phyloP scores from a whole-genome alignment of 2,329 filamentous ascomycete species.

The Diaporthe sp. region DNA sequence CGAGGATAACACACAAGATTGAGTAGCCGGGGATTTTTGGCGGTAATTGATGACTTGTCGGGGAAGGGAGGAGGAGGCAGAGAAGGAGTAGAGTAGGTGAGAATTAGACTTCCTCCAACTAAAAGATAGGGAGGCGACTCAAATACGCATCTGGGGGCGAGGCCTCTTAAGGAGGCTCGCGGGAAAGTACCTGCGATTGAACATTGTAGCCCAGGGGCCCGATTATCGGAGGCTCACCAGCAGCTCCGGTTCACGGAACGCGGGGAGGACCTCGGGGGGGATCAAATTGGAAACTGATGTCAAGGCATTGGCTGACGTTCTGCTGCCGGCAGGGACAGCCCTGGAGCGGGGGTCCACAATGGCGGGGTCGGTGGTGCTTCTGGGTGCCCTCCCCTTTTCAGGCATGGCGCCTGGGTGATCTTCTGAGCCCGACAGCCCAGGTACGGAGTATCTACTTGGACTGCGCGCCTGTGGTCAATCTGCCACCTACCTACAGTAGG shows the following conservation, averaged over 20 bases:
- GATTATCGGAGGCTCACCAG: conserved; percentile 50
- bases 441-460: neutral
- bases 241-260: conserved; percentile 53
- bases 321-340: conserved; percentile 29
- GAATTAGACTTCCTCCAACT: neutral
- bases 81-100: neutral
- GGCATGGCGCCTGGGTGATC: neutral
- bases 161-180: conserved; percentile 25
- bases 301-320: conserved; percentile 47
- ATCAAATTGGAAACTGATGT: conserved; percentile 49
- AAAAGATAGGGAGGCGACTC: neutral
- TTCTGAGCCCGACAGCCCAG: neutral
- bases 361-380: conserved; percentile 13
- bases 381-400: neutral
- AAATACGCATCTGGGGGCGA: conserved; percentile 11
- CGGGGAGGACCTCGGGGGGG: conserved; percentile 48
- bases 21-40: neutral
- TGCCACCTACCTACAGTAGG: neutral
- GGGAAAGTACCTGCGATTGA: conserved; percentile 23
- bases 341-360: conserved; percentile 8
- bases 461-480: neutral
- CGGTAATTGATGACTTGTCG: neutral
- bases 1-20: neutral
- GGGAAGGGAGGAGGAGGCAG: neutral
- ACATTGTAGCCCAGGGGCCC: conserved; percentile 41